Percentiles rank a stretch among this genome's conserved stretches.
These are phyloP conservation scores for Aureobasidium sp. DNA, from an alignment of 2,329 filamentous ascomycete species.

Conservation along the genomic window DNA sequence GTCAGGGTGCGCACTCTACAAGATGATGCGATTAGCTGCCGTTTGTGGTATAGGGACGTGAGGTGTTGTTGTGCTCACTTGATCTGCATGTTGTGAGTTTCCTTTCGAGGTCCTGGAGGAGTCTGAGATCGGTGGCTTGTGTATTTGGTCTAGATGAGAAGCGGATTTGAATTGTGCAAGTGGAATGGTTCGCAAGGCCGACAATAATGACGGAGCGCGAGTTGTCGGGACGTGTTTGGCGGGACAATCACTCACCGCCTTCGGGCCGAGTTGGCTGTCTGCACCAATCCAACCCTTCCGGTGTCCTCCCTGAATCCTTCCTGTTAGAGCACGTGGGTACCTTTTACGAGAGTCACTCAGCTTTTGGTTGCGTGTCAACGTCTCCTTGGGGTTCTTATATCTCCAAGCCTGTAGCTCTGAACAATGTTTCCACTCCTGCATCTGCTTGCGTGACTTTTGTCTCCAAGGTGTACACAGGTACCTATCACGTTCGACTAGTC, in stretches of 20 bases:
- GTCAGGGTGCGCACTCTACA: conserved; percentile 89
- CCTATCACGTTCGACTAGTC: neutral
- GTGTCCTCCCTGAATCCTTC: neutral
- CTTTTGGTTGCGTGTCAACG: neutral
- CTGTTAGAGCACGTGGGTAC: neutral
- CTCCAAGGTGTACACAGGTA: neutral
- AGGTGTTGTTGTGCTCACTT: conserved; percentile 10
- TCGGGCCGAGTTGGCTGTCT: neutral
- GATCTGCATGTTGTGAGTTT: conserved; percentile 15
- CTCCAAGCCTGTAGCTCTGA: neutral
- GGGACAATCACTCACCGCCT: conserved; percentile 9
- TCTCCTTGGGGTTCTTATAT: neutral
- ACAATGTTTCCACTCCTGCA: neutral
- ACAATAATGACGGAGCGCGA: conserved; percentile 6
- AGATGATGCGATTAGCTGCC: neutral
- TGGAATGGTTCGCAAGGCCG: neutral
- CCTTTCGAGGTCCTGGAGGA: neutral
- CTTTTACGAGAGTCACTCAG: neutral
- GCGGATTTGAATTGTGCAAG: neutral
- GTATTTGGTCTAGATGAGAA: neutral
- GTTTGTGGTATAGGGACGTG: neutral
- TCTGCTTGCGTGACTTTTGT: conserved; percentile 1
- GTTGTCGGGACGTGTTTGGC: neutral
- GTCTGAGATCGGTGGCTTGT: neutral
- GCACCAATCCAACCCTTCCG: neutral